Percentiles rank a stretch among this genome's conserved stretches.
Conservation (phyloP, 2,329 filamentous ascomycete genomes). For the Microcyclospora tardicrescens region DNA sequence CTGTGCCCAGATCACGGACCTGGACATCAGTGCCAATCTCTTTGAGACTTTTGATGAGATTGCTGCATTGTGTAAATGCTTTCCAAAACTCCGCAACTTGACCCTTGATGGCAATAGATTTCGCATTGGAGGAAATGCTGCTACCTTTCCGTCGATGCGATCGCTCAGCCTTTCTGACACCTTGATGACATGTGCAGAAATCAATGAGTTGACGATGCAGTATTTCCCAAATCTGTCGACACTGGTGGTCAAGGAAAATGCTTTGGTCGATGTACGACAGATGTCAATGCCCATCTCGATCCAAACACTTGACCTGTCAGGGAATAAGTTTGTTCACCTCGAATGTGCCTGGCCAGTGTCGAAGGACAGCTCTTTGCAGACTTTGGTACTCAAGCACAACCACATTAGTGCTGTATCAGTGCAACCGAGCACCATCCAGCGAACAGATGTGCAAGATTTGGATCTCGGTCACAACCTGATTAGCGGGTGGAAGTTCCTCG, state of each 20-base stretch:
- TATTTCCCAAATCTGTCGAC: constrained; percentile 43
- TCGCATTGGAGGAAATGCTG: not conserved
- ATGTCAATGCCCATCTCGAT: constrained; percentile 38
- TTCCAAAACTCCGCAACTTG: constrained; percentile 45
- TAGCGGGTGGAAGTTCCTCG: constrained; percentile 57
- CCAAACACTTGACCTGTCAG: constrained; percentile 55
- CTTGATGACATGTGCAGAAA: constrained; percentile 26
- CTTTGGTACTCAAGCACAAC: constrained; percentile 60
- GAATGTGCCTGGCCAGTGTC: constrained; percentile 11
- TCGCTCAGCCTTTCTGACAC: constrained; percentile 37
- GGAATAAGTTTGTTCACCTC: constrained; percentile 55
- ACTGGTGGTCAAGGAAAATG: constrained; percentile 29
- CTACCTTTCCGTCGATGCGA: constrained; percentile 4
- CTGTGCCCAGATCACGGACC: constrained; percentile 51
- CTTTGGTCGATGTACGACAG: not conserved
- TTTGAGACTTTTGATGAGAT: constrained; percentile 57
- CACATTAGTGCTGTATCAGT: constrained; percentile 39
- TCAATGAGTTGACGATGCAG: constrained; percentile 26
- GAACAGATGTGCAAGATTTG: constrained; percentile 18
- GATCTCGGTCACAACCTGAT: constrained; percentile 36
- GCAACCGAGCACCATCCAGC: not conserved
- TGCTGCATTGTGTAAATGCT: constrained; percentile 54
- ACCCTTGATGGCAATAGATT: constrained; percentile 54
- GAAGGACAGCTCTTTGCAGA: constrained; percentile 35
- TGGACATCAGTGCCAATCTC: constrained; percentile 77